Conservation (phyloP, 192 early-diverging fungal genomes). For the Coemansia nantahalensis region DNA sequence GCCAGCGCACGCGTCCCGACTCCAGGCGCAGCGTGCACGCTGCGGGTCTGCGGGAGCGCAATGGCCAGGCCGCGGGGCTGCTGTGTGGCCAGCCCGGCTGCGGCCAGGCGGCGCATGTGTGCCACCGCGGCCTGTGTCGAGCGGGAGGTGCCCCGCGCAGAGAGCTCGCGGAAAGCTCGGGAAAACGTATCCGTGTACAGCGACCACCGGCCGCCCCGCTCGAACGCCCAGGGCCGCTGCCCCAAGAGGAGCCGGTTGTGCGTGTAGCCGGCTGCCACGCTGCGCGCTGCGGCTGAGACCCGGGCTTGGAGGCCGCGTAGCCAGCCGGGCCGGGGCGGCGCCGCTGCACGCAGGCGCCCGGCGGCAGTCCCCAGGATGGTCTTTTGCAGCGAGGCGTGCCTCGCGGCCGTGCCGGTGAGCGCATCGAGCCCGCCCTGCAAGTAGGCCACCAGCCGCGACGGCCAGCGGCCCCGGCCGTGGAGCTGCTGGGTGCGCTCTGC, state of each 20-base stretch:
- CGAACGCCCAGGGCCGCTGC: slow-evolving; percentile 24
- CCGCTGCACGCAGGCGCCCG: slow-evolving; percentile 16
- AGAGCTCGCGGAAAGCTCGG: slow-evolving; percentile 16
- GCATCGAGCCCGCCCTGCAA: slow-evolving; percentile 16
- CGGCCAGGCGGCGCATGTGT: slow-evolving; percentile 34
- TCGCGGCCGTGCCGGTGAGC: background rate
- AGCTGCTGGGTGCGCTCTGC: slow-evolving; percentile 14
- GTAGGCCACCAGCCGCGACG: slow-evolving; percentile 25
- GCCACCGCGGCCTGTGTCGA: slow-evolving; percentile 27
- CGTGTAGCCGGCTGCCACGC: slow-evolving; percentile 2
- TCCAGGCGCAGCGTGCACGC: background rate
- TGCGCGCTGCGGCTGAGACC: background rate
- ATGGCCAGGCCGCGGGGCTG: slow-evolving; percentile 24
- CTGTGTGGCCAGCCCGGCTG: slow-evolving; percentile 24
- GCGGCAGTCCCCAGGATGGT: slow-evolving; percentile 18
- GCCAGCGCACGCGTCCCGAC: background rate
- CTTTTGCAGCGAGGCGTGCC: background rate
- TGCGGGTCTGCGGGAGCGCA: slow-evolving; percentile 3
- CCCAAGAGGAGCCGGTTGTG: slow-evolving; percentile 2
- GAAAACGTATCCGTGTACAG: slow-evolving; percentile 24
- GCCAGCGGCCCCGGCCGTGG: slow-evolving; percentile 19
- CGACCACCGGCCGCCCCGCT: slow-evolving; percentile 41
- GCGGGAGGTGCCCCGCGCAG: slow-evolving; percentile 1
- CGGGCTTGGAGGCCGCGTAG: slow-evolving; percentile 7
- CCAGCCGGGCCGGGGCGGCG: slow-evolving; percentile 22